A percentile compares a stretch with the other conserved stretches of the same genome.
Conservation (phyloP, 768 basidiomycete genomes). For the Kwoniella shandongensis region DNA sequence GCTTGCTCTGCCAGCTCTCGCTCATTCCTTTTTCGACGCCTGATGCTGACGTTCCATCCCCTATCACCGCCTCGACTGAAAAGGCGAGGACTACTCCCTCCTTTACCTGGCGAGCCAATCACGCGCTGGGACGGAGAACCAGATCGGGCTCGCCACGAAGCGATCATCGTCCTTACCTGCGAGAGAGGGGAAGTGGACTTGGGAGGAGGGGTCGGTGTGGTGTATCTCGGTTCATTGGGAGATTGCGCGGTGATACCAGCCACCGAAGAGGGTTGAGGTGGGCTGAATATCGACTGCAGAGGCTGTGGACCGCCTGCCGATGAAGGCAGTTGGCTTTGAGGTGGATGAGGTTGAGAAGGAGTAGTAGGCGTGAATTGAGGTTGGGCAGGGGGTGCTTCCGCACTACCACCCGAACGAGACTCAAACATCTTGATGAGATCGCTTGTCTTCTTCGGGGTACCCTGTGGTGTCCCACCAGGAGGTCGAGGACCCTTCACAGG, state of each 20-base stretch:
- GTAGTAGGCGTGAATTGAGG: conserved; percentile 14
- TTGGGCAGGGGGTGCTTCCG: conserved; percentile 14
- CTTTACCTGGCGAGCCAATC: conserved; percentile 25
- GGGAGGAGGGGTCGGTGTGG: conserved; percentile 20
- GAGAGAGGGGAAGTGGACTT: conserved; percentile 34
- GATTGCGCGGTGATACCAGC: conserved; percentile 1
- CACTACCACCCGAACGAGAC: conserved; percentile 2
- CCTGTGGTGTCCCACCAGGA: conserved; percentile 15
- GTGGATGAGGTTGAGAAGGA: background rate
- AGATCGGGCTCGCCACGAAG: conserved; percentile 38
- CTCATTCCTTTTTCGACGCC: conserved; percentile 29
- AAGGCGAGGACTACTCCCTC: conserved; percentile 10
- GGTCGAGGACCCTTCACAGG: conserved; percentile 16
- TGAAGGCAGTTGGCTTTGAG: no score
- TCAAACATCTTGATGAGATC: conserved; percentile 49
- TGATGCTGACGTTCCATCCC: conserved; percentile 45
- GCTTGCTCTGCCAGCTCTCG: conserved; percentile 29
- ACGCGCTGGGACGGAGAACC: conserved; percentile 34
- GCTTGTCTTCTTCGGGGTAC: conserved; percentile 36
- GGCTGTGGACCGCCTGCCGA: no score
- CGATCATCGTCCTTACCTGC: conserved; percentile 37
- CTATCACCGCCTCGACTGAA: conserved; percentile 22
- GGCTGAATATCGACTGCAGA: background rate
- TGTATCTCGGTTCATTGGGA: conserved; percentile 7
- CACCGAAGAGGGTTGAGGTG: background rate